Evolutionary conservation across 495 filamentous ascomycete species (phyloP), one percentile per base, ranked within the genome.

Genomic region (Tuber magnatum): DNA sequence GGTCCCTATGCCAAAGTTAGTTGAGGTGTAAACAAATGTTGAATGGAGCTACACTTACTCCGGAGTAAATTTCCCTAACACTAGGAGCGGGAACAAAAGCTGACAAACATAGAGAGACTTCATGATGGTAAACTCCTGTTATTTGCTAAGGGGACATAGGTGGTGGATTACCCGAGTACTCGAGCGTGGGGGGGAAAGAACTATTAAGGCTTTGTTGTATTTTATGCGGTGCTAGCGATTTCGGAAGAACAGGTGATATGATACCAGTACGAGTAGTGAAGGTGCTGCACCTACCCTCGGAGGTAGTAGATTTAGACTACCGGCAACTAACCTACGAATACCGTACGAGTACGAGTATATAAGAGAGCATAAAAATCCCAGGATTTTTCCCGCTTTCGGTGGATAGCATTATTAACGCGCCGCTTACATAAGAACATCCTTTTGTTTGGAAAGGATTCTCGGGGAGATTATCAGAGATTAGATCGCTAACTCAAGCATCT

Each of bases 1-100:
- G 88, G 71, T 82, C 80, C 69, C 80, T 82, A n/a, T 69, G 40
- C 41, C 46, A 44, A 20, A 16, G 39, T 70, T 68, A 35, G 12
- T 12, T 7, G 70, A 32, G 72, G 43, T 72, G 41, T 43, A 65
- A 35, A 44, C 61, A 39, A 20, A 32, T 20, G 68, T 69, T 71
- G 35, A 22, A 71, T 28, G 39, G 40, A 74, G 9, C 24, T 41
- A 42, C 9, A 71, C 78, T 38, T 71, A 81, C 79, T 75, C 56
- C 69, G 79, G 79, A 69, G 79, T 78, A 68, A 81, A 78, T n/a
- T 43, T 75, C 42, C 71, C 77, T 14, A 35, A 65, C 12, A 35
- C 56, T 14, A 65, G 56, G 28, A 35, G 56, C 1, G 28, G 56
- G 16, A 65, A 35, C 28, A 65, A 65, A 18, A 65, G 28, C 32